phyloP scores from a whole-genome alignment of 495 filamentous ascomycete species.

The Penicillium bialowiezense region DNA sequence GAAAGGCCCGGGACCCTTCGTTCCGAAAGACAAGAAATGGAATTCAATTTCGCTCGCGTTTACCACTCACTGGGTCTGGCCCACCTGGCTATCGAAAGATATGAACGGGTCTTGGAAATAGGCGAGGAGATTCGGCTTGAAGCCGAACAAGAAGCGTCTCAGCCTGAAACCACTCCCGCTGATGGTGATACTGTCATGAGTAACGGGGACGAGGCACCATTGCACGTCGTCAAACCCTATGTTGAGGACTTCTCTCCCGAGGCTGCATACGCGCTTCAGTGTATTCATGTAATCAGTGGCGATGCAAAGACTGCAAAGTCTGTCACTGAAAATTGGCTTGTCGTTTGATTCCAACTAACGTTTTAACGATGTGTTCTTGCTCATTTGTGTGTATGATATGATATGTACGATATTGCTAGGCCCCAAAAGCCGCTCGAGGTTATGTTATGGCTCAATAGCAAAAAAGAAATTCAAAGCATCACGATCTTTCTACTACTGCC shows the following conservation, averaged over 20 bases:
- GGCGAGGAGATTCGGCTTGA: constrained; percentile 39
- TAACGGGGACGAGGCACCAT: constrained; percentile 11
- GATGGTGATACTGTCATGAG: constrained; percentile 28
- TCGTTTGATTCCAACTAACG: constrained; percentile 35
- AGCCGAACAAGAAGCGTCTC: constrained; percentile 7
- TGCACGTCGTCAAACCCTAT: constrained; percentile 20
- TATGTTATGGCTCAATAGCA: too few species aligned
- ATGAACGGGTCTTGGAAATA: constrained; percentile 55
- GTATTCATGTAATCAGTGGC: constrained; percentile 61
- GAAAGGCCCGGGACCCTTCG: constrained; percentile 33
- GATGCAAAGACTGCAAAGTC: constrained; percentile 52
- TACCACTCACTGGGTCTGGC: constrained; percentile 78
- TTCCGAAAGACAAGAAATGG: constrained; percentile 72
- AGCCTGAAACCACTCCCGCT: constrained; percentile 7
- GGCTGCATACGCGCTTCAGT: constrained; percentile 74
- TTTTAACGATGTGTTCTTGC: neutral
- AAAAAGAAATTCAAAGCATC: too few species aligned
- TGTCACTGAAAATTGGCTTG: constrained; percentile 58
- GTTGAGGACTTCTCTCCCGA: constrained; percentile 67
- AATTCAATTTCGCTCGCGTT: constrained; percentile 81
- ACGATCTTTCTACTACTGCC: too few species aligned
- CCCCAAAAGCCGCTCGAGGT: too few species aligned
- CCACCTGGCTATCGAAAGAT: constrained; percentile 75
- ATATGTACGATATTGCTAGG: neutral
- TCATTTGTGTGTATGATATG: neutral